phyloP scores from a whole-genome alignment of 345 rosid genomes.

The Moricandia arvensis region DNA sequence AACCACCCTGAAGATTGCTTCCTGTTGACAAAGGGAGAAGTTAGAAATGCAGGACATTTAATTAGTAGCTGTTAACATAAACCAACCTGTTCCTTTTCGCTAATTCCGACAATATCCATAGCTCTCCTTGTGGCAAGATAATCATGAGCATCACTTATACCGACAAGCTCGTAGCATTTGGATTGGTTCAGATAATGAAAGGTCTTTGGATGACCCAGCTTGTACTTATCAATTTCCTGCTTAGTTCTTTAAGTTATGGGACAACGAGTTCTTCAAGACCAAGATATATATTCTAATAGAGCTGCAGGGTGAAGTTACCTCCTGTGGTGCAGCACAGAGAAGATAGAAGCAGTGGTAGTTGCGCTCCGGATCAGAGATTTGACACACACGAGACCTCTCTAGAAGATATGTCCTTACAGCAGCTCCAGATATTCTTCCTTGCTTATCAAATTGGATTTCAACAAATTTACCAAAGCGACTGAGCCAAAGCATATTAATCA shows the following conservation, averaged over 20 bases:
- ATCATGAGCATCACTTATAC: neutral
- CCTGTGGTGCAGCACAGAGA: slow-evolving; percentile 1
- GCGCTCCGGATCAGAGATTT: neutral
- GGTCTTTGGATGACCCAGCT: neutral
- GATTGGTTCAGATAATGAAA: slow-evolving; percentile 8
- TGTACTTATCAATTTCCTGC: neutral
- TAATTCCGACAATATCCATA: slow-evolving; percentile 6
- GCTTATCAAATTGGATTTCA: slow-evolving; percentile 5
- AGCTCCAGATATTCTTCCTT: slow-evolving; percentile 5
- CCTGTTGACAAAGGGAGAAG: neutral
- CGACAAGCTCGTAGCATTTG: neutral
- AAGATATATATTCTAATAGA: neutral
- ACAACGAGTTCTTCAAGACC: neutral
- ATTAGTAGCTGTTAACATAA: neutral
- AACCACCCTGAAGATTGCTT: slow-evolving; percentile 13
- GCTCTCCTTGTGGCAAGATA: slow-evolving; percentile 2
- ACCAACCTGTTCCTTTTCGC: neutral
- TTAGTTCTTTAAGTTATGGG: neutral
- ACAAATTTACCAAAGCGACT: slow-evolving; percentile 17
- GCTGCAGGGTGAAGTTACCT: neutral
- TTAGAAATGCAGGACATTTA: neutral
- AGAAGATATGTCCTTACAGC: slow-evolving; percentile 1
- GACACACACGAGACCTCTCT: slow-evolving; percentile 9
- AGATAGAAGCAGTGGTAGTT: slow-evolving; percentile 13
- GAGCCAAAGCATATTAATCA: neutral